phyloP scores from a whole-genome alignment of 2,329 filamentous ascomycete genomes.

The Ceratocystis huliohia region DNA sequence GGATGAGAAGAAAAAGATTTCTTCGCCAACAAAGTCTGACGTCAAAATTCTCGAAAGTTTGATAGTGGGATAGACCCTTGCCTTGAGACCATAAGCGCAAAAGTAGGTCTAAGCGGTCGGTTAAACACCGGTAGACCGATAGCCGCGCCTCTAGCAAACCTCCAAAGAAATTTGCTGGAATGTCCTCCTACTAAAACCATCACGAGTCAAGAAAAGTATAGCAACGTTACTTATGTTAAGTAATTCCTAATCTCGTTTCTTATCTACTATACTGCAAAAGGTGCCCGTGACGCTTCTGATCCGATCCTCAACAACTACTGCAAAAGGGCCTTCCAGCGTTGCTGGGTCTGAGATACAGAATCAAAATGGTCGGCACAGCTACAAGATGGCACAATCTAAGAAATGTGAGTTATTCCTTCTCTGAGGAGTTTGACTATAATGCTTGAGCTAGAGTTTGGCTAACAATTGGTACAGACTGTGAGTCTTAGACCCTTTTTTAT shows the following conservation, averaged over 20 bases:
- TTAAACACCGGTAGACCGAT: background rate
- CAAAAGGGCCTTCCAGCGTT: background rate
- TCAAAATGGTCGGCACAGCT: slow-evolving; percentile 34
- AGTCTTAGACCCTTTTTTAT: background rate
- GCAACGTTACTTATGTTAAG: background rate
- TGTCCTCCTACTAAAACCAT: background rate
- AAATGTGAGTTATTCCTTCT: slow-evolving; percentile 38
- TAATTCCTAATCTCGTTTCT: background rate
- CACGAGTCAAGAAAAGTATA: background rate
- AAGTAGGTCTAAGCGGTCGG: background rate
- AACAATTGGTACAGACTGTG: background rate
- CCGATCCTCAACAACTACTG: background rate
- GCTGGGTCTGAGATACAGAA: background rate
- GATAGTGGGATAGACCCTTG: slow-evolving; percentile 1
- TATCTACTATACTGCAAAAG: background rate
- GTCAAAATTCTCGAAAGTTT: slow-evolving; percentile 12
- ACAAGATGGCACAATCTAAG: slow-evolving; percentile 57
- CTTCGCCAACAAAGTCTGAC: slow-evolving; percentile 9
- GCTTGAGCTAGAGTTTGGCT: background rate
- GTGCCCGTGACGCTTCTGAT: background rate
- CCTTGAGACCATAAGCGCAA: background rate
- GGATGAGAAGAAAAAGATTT: slow-evolving; percentile 9
- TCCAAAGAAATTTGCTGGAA: slow-evolving; percentile 17
- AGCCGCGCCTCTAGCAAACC: slow-evolving; percentile 9
- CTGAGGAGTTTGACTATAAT: background rate